Conservation (phyloP, 2,329 filamentous ascomycete genomes). For the Tetracladium maxilliforme region DNA sequence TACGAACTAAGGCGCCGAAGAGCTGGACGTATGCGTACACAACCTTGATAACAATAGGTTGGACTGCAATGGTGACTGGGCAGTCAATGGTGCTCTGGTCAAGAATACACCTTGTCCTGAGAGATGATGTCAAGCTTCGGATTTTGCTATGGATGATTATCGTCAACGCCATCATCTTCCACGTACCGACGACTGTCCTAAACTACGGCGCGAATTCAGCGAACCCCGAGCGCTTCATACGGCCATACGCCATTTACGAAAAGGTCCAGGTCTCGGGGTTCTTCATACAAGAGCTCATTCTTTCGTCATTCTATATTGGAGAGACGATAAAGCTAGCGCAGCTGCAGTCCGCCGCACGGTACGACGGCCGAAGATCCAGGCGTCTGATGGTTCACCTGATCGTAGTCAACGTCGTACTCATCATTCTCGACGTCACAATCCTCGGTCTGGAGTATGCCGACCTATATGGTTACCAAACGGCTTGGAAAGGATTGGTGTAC, state of each 20-base stretch:
- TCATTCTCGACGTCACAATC: slow-evolving; percentile 26
- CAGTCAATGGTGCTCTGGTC: slow-evolving; percentile 33
- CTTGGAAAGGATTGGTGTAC: slow-evolving; percentile 21
- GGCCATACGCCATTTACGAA: slow-evolving; percentile 28
- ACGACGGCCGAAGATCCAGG: too few relatives aligned
- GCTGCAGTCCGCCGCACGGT: too few relatives aligned
- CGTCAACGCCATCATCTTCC: slow-evolving; percentile 23
- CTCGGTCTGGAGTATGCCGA: slow-evolving; percentile 18
- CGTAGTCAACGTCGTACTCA: slow-evolving; percentile 27
- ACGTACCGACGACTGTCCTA: slow-evolving; percentile 27
- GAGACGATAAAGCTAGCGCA: too few relatives aligned
- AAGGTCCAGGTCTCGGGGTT: slow-evolving; percentile 32
- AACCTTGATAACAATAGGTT: too few relatives aligned
- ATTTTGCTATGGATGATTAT: slow-evolving; percentile 29
- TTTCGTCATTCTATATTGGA: slow-evolving; percentile 29
- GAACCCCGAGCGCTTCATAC: slow-evolving; percentile 13
- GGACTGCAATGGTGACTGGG: slow-evolving; percentile 25
- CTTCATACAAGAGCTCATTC: slow-evolving; percentile 29
- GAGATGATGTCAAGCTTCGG: slow-evolving; percentile 19
- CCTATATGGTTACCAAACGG: slow-evolving; percentile 19
- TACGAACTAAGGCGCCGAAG: too few relatives aligned
- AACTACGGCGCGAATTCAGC: slow-evolving; percentile 19
- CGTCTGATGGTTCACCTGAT: slow-evolving; percentile 27
- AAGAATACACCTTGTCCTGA: slow-evolving; percentile 28
- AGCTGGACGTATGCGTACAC: too few relatives aligned